phyloP scores from a whole-genome alignment of 345 rosid species.

The Ceriops zippeliana region DNA sequence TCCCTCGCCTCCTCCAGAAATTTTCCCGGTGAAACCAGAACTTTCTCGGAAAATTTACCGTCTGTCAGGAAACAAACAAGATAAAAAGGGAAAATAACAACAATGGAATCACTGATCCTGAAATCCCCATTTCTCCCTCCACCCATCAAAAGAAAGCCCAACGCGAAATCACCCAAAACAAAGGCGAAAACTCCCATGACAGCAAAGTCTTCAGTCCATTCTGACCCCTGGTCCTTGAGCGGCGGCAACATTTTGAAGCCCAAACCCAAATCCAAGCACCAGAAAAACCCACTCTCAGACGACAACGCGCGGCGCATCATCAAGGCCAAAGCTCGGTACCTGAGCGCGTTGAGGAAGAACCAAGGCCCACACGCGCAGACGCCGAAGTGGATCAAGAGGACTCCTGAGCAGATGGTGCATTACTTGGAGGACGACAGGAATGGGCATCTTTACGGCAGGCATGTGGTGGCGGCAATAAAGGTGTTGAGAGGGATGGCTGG shows the following conservation, averaged over 20 bases:
- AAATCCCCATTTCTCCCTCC: too few species aligned
- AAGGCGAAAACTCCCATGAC: too few species aligned
- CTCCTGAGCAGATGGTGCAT: slow-evolving; percentile 90
- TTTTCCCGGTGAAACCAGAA: too few species aligned
- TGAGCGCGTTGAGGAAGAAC: slow-evolving; percentile 65
- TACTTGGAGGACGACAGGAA: slow-evolving; percentile 70
- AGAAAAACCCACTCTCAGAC: slow-evolving; percentile 67
- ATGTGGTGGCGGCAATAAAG: slow-evolving; percentile 81
- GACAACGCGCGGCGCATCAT: slow-evolving; percentile 84
- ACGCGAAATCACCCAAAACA: too few species aligned
- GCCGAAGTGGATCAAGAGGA: slow-evolving; percentile 78
- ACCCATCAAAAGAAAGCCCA: too few species aligned
- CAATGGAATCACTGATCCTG: too few species aligned
- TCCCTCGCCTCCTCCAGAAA: too few species aligned
- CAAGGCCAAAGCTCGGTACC: slow-evolving; percentile 62
- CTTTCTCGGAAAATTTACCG: too few species aligned
- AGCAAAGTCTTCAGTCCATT: slow-evolving; percentile 37
- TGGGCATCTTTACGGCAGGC: slow-evolving; percentile 75
- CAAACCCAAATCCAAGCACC: slow-evolving; percentile 58
- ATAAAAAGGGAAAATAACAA: too few species aligned
- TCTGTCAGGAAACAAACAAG: too few species aligned
- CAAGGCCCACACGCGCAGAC: slow-evolving; percentile 71
- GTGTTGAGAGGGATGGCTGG: slow-evolving; percentile 55
- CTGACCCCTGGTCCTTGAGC: slow-evolving; percentile 84
- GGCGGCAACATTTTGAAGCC: slow-evolving; percentile 58